These are phyloP conservation scores for Taxillus chinensis DNA, from an alignment of 164 flowering plant species.

Conservation along the genomic window DNA sequence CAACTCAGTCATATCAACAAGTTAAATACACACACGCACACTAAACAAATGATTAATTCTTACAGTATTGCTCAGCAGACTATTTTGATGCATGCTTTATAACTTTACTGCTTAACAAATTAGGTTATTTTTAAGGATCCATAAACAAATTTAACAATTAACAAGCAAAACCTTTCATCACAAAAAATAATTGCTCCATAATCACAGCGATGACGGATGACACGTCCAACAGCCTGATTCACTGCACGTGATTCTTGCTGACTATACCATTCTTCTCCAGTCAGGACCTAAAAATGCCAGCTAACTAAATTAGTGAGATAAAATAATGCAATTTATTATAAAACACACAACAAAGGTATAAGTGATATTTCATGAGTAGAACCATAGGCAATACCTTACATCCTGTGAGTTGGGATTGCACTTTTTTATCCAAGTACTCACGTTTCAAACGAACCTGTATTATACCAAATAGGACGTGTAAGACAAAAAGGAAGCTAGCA, in stretches of 20 bases:
- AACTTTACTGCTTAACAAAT: neutral
- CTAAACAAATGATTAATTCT: too few species aligned
- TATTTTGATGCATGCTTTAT: too few species aligned
- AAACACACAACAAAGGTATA: neutral
- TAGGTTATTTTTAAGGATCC: slow-evolving; percentile 1
- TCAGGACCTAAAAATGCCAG: slow-evolving; percentile 31
- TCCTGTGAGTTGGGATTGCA: slow-evolving; percentile 22
- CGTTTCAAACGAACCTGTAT: slow-evolving; percentile 85
- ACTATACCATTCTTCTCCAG: slow-evolving; percentile 92
- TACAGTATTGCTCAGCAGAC: too few species aligned
- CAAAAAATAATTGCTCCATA: slow-evolving; percentile 93
- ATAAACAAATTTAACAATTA: neutral
- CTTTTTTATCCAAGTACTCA: slow-evolving; percentile 70
- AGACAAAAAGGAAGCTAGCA: neutral
- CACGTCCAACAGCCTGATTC: slow-evolving; percentile 99
- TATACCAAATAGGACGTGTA: slow-evolving; percentile 3
- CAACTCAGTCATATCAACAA: too few species aligned
- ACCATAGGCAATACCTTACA: slow-evolving; percentile 34
- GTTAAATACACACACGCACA: too few species aligned
- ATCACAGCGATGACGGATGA: slow-evolving; percentile 93
- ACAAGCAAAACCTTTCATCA: slow-evolving; percentile 71
- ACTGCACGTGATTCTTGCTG: slow-evolving; percentile 95
- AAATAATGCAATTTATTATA: neutral
- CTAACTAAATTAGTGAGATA: too few species aligned
- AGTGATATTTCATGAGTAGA: neutral